These are phyloP conservation scores for Colletotrichum tamarilloi DNA, from an alignment of 2,329 filamentous ascomycete species.

Conservation along the genomic window DNA sequence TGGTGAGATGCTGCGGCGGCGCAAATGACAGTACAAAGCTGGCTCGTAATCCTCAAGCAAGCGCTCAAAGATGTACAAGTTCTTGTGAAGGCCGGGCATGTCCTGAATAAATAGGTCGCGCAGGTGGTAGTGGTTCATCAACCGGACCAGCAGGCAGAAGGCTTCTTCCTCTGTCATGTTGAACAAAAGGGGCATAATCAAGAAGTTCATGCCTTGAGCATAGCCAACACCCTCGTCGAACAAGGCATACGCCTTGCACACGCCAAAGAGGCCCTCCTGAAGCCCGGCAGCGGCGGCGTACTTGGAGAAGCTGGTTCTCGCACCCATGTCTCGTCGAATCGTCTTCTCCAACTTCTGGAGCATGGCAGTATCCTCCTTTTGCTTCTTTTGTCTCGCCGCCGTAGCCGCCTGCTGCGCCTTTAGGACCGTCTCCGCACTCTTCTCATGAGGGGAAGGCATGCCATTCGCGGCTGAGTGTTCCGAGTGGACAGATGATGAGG, in stretches of 20 bases:
- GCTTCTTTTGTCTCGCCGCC: slow-evolving; percentile 79
- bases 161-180: slow-evolving; percentile 99
- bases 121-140: slow-evolving; percentile 97
- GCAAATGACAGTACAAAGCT: slow-evolving; percentile 92
- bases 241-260: slow-evolving; percentile 97
- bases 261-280: slow-evolving; percentile 92
- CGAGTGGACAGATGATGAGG: slow-evolving; percentile 86
- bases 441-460: slow-evolving; percentile 66
- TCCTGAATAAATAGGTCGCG: slow-evolving; percentile 94
- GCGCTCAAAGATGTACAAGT: slow-evolving; percentile 94
- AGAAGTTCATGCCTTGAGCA: slow-evolving; percentile 98
- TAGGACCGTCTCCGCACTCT: slow-evolving; percentile 70
- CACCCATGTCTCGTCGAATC: slow-evolving; percentile 90
- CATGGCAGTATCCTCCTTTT: slow-evolving; percentile 79
- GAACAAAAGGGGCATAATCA: slow-evolving; percentile 95
- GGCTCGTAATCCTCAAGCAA: slow-evolving; percentile 94
- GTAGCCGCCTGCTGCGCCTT: slow-evolving; percentile 73
- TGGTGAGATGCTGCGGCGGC: slow-evolving; percentile 85
- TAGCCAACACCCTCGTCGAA: slow-evolving; percentile 96
- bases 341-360: slow-evolving; percentile 88
- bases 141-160: slow-evolving; percentile 88
- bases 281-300: slow-evolving; percentile 91
- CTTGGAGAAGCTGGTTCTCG: slow-evolving; percentile 95
- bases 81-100: slow-evolving; percentile 95
- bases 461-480: slow-evolving; percentile 74